These are phyloP conservation scores for Vigna trinervia DNA, from an alignment of 306 rosid species.

Conservation along the genomic window DNA sequence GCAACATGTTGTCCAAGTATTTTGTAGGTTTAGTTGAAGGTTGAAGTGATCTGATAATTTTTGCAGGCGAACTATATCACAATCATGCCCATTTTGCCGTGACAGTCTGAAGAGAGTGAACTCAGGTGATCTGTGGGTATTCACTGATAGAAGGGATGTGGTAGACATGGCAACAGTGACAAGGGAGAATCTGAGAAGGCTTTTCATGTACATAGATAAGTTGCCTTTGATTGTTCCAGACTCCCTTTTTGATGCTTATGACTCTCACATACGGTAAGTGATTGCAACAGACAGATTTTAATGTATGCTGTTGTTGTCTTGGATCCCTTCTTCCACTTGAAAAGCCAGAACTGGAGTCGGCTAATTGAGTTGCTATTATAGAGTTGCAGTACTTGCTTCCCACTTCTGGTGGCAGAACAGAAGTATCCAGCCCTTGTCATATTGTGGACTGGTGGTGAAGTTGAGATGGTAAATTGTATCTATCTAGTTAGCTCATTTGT, in stretches of 20 bases:
- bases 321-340: slow-evolving; percentile 43
- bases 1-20: neutral
- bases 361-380: slow-evolving; percentile 50
- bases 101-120: slow-evolving; percentile 93
- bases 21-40: slow-evolving; percentile 6
- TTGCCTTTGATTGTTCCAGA: slow-evolving; percentile 85
- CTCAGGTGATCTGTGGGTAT: slow-evolving; percentile 92
- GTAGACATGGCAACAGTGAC: slow-evolving; percentile 87
- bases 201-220: slow-evolving; percentile 87
- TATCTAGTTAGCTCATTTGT: slow-evolving; percentile 68
- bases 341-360: slow-evolving; percentile 46
- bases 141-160: slow-evolving; percentile 74
- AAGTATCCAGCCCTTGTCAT: slow-evolving; percentile 66
- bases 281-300: slow-evolving; percentile 48
- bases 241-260: slow-evolving; percentile 79
- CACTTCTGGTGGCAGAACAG: slow-evolving; percentile 63
- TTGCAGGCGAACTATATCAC: slow-evolving; percentile 87
- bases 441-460: slow-evolving; percentile 84
- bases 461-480: slow-evolving; percentile 73
- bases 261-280: slow-evolving; percentile 82
- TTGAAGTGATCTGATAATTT: neutral
- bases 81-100: slow-evolving; percentile 95
- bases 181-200: slow-evolving; percentile 89
- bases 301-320: slow-evolving; percentile 49
- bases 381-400: slow-evolving; percentile 68